These are phyloP conservation scores for Scortechinia acanthostroma DNA, from an alignment of 2,329 filamentous ascomycete species.

Conservation along the genomic window DNA sequence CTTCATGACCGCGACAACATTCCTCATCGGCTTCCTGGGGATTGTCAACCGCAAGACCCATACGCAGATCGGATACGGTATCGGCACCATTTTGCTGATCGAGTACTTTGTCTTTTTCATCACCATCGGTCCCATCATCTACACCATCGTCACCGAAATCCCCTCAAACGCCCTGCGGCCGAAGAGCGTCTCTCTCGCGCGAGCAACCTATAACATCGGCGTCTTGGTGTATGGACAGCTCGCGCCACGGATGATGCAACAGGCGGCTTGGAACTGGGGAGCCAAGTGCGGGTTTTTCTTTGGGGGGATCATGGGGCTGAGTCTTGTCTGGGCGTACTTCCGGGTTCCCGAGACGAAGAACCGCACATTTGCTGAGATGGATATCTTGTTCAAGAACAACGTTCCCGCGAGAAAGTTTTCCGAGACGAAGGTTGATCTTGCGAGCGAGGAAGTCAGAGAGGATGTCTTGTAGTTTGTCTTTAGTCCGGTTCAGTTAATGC, in stretches of 20 bases:
- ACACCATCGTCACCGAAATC: constrained; percentile 27
- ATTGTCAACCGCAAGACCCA: constrained; percentile 6
- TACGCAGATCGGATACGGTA: constrained; percentile 11
- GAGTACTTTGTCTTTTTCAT: constrained; percentile 26
- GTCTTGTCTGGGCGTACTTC: constrained; percentile 30
- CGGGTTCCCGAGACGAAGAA: constrained; percentile 30
- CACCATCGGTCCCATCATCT: constrained; percentile 29
- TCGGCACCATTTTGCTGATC: constrained; percentile 23
- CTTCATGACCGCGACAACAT: constrained; percentile 9
- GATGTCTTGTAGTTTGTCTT: too few species aligned
- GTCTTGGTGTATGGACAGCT: constrained; percentile 17
- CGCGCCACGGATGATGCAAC: constrained; percentile 12
- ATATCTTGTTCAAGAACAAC: constrained; percentile 28
- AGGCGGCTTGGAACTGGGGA: constrained; percentile 16
- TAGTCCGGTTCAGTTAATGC: too few species aligned
- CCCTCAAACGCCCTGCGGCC: constrained; percentile 25
- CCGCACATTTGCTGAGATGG: constrained; percentile 28
- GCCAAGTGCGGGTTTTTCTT: constrained; percentile 29
- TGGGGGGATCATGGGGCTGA: constrained; percentile 20
- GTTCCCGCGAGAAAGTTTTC: constrained; percentile 27
- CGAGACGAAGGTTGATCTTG: constrained; percentile 13
- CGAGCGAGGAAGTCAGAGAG: not conserved
- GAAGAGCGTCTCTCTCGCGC: constrained; percentile 26
- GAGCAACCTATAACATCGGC: constrained; percentile 23
- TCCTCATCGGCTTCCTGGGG: constrained; percentile 11